Evolutionary conservation across 768 basidiomycete species (phyloP).

Genomic region (Tubosaeta sp.): DNA sequence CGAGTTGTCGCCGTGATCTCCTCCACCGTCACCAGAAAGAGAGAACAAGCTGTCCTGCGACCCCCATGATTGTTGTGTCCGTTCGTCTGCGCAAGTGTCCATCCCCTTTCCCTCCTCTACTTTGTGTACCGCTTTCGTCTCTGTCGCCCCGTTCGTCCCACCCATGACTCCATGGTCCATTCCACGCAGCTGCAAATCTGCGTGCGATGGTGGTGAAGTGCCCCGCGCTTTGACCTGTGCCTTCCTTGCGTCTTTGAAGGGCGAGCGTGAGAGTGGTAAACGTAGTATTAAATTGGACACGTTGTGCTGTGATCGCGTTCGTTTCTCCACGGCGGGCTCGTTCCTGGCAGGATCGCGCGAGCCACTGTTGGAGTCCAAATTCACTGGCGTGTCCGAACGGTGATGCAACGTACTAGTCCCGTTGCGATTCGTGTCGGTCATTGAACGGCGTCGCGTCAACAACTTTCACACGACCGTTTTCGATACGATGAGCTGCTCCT

Average conservation of each 20-base stretch:
- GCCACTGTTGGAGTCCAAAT: slow-evolving; percentile 3
- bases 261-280: slow-evolving; percentile 42
- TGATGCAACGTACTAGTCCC: slow-evolving; percentile 4
- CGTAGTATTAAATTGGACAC: slow-evolving; percentile 45
- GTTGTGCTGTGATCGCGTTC: slow-evolving; percentile 51
- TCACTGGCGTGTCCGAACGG: background rate
- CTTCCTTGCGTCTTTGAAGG: slow-evolving; percentile 49
- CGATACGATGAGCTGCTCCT: background rate
- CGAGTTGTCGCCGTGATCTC: background rate
- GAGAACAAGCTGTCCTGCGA: slow-evolving; percentile 40
- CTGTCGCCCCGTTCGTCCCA: background rate
- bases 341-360: background rate
- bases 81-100: background rate
- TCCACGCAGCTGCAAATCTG: background rate
- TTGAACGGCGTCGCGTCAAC: slow-evolving; percentile 6
- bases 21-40: slow-evolving; percentile 1
- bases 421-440: slow-evolving; percentile 16
- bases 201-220: slow-evolving; percentile 18
- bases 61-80: slow-evolving; percentile 14
- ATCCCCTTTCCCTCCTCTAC: background rate
- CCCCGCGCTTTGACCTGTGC: slow-evolving; percentile 23
- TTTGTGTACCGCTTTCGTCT: background rate
- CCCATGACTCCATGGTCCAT: background rate
- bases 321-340: slow-evolving; percentile 10
- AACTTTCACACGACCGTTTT: background rate